Conservation (phyloP, 768 basidiomycete species). For the Leccinum incarnatum region DNA sequence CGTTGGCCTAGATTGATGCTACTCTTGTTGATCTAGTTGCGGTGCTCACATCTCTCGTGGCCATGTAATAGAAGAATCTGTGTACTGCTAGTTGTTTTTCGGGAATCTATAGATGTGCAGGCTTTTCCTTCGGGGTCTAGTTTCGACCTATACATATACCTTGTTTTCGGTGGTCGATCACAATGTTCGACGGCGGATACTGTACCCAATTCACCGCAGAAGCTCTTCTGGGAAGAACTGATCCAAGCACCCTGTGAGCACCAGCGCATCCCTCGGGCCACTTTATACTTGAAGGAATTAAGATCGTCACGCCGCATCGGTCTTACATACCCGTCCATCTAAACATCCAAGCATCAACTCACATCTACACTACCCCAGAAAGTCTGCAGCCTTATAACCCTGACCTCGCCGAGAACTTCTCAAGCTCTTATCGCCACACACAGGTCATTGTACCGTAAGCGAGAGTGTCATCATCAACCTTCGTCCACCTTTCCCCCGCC, state of each 20-base stretch:
- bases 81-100: slow-evolving; percentile 10
- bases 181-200: neutral
- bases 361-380: neutral
- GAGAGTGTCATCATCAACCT: no score
- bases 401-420: neutral
- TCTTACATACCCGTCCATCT: neutral
- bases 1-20: slow-evolving; percentile 31
- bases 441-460: no score
- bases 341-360: neutral
- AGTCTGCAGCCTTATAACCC: neutral
- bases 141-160: neutral
- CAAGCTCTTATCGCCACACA: no score
- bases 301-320: neutral
- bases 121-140: neutral
- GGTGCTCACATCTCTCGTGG: neutral
- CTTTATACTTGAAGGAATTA: neutral
- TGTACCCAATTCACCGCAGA: neutral
- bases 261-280: no score
- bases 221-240: neutral
- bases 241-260: neutral
- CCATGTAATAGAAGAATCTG: neutral
- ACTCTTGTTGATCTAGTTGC: neutral
- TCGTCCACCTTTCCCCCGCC: neutral
- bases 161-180: neutral
- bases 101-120: neutral